These are phyloP conservation scores for Trichoderma pleuroti DNA, from an alignment of 2,329 filamentous ascomycete genomes.

Conservation along the genomic window DNA sequence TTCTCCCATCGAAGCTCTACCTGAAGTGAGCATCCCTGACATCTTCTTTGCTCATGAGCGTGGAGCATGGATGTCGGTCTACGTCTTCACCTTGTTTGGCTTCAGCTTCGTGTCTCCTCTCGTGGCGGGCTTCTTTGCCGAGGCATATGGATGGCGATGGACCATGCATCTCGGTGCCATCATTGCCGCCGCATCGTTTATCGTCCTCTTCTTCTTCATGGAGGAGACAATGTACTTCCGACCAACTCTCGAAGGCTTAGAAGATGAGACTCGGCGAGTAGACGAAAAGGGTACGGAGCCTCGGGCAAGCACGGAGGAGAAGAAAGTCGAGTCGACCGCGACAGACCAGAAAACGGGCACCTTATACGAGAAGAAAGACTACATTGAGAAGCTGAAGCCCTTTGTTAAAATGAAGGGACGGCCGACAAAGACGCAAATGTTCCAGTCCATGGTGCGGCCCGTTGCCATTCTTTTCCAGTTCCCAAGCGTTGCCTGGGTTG, in stretches of 20 bases:
- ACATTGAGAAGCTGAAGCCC: not conserved
- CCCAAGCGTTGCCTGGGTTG: not conserved
- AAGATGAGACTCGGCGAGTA: not conserved
- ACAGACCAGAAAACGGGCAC: not conserved
- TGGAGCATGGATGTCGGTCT: slow-evolving; percentile 41
- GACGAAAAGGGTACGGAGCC: not conserved
- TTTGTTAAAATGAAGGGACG: not conserved
- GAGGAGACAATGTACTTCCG: slow-evolving; percentile 55
- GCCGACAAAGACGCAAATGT: not conserved
- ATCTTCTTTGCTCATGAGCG: slow-evolving; percentile 44
- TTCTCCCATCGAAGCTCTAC: slow-evolving; percentile 29
- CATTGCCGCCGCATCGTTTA: slow-evolving; percentile 44
- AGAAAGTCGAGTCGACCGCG: accelerated
- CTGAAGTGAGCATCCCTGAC: slow-evolving; percentile 33
- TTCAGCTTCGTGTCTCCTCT: slow-evolving; percentile 46
- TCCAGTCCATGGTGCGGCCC: not conserved
- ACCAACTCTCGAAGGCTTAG: not conserved
- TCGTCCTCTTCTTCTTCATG: slow-evolving; percentile 58
- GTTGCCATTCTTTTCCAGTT: not conserved
- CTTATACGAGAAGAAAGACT: not conserved
- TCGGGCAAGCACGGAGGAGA: not conserved
- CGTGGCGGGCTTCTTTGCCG: slow-evolving; percentile 47
- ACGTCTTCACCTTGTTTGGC: slow-evolving; percentile 42
- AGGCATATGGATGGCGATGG: slow-evolving; percentile 49
- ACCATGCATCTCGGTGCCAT: slow-evolving; percentile 49